Conservation (phyloP, 2,329 filamentous ascomycete species). For the Penicillium sp. region DNA sequence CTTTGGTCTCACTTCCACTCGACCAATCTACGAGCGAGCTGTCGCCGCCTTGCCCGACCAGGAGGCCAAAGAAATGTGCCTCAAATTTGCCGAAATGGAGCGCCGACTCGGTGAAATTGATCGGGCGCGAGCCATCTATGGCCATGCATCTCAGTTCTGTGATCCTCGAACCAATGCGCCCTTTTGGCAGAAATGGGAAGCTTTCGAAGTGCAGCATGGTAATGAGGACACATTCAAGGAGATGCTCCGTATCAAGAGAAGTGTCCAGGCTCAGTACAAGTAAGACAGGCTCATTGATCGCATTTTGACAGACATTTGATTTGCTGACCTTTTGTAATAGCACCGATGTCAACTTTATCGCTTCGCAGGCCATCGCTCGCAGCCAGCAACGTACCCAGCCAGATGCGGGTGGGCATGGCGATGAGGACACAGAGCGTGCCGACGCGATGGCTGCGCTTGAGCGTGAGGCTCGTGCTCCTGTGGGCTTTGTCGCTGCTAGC, state of each 20-base stretch:
- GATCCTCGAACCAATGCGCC: conserved; percentile 82
- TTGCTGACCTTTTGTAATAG: conserved; percentile 39
- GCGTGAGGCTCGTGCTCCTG: conserved; percentile 77
- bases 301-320: background rate
- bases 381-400: conserved; percentile 54
- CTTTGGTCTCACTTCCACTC: conserved; percentile 89
- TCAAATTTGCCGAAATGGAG: conserved; percentile 98
- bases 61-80: conserved; percentile 95
- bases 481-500: conserved; percentile 85
- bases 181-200: conserved; percentile 97
- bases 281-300: conserved; percentile 34
- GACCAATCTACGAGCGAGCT: conserved; percentile 92
- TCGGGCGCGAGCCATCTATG: conserved; percentile 88
- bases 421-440: conserved; percentile 45
- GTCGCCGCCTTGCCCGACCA: conserved; percentile 88
- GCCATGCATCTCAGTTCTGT: conserved; percentile 94
- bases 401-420: conserved; percentile 26
- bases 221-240: conserved; percentile 99
- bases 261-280: conserved; percentile 96
- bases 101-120: conserved; percentile 88
- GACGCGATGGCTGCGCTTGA: conserved; percentile 90
- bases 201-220: conserved; percentile 93
- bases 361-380: conserved; percentile 84
- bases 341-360: conserved; percentile 97
- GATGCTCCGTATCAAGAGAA: conserved; percentile 95